These are phyloP conservation scores for Heterobasidion annosum DNA, from an alignment of 1,284 basidiomycete genomes.

Conservation along the genomic window DNA sequence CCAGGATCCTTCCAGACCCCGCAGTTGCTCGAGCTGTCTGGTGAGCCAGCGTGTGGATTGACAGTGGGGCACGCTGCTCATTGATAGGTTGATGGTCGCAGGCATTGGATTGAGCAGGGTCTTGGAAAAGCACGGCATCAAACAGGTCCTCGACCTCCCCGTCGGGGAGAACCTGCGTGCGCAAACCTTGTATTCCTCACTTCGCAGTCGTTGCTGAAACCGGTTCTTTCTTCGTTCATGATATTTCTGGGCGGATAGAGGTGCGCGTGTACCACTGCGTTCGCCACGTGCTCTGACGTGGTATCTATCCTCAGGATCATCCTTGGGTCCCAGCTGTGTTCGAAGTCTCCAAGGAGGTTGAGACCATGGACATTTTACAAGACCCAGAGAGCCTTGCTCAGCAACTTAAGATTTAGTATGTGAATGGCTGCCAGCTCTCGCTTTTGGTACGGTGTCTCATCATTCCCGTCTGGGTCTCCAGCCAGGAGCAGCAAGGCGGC, in stretches of 20 bases:
- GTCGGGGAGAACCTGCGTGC: constrained; percentile 4
- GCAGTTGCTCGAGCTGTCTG: constrained; percentile 3
- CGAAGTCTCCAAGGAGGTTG: neutral
- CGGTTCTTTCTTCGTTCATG: neutral
- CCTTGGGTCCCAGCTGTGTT: neutral
- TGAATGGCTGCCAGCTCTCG: neutral
- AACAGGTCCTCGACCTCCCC: constrained; percentile 2
- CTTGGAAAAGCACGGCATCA: neutral
- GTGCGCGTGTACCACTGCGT: neutral
- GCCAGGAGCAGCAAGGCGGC: neutral
- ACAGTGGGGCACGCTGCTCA: no score
- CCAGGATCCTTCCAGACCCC: constrained; percentile 1
- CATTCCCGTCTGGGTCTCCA: neutral
- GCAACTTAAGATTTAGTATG: constrained; percentile 1
- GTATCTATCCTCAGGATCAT: neutral
- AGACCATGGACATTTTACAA: neutral
- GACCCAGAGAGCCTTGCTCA: neutral
- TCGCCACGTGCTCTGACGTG: neutral
- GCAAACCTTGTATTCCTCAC: neutral
- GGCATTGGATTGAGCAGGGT: neutral
- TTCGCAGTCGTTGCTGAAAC: neutral
- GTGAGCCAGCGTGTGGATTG: neutral
- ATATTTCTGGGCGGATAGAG: neutral
- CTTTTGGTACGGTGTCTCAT: neutral
- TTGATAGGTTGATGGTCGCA: no score